Evolutionary conservation across 129 eudicot species (phyloP).

Genomic region (Lonicera japonica): DNA sequence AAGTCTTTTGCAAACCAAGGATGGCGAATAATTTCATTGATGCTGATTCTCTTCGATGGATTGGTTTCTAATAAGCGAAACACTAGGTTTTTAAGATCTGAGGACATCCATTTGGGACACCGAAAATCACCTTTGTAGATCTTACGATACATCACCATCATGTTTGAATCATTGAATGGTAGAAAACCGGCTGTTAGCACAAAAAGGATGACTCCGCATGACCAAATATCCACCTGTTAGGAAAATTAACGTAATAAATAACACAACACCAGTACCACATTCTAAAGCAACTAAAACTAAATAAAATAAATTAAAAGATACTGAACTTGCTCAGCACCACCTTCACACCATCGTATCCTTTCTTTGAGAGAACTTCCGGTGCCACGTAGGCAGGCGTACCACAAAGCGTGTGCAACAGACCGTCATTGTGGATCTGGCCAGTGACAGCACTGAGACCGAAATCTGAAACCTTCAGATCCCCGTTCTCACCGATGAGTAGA

Average conservation of each 20-base stretch:
- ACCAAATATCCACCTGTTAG: conserved; percentile 82
- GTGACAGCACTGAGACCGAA: conserved; percentile 66
- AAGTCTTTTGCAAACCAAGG: conserved; percentile 64
- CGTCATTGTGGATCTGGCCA: conserved; percentile 48
- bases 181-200: conserved; percentile 62
- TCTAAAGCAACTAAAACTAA: no score
- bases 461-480: conserved; percentile 62
- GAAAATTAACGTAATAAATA: no score
- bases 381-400: conserved; percentile 88
- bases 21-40: conserved; percentile 48
- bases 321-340: no score
- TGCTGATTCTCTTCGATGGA: conserved; percentile 47
- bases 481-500: conserved; percentile 58
- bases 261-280: no score
- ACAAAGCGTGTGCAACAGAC: conserved; percentile 61
- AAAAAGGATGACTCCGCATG: conserved; percentile 66
- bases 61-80: conserved; percentile 54
- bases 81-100: conserved; percentile 51
- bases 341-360: conserved; percentile 65
- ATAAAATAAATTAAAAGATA: no score
- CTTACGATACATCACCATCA: conserved; percentile 66
- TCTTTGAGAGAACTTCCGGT: conserved; percentile 61
- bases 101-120: conserved; percentile 69
- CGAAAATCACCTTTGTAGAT: conserved; percentile 64
- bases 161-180: conserved; percentile 68